phyloP scores from a whole-genome alignment of 257 asterid genomes.

The Lavandula angustifolia region DNA sequence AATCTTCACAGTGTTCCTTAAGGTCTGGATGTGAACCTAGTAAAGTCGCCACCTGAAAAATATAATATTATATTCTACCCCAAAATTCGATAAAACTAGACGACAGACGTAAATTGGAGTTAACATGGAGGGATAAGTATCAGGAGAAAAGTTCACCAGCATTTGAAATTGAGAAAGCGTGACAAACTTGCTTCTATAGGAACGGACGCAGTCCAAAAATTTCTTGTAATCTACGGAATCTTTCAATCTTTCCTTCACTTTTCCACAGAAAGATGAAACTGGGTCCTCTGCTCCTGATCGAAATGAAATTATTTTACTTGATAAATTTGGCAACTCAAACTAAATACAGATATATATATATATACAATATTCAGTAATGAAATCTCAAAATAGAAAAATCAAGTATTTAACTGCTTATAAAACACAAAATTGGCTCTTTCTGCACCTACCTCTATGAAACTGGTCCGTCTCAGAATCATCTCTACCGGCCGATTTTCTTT shows the following conservation, averaged over 20 bases:
- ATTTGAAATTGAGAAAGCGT: conserved; percentile 54
- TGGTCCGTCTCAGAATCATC: conserved; percentile 54
- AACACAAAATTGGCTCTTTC: background rate
- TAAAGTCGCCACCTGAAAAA: conserved; percentile 56
- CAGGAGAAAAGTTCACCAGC: conserved; percentile 48
- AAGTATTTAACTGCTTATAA: conserved; percentile 21
- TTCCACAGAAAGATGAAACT: conserved; percentile 55
- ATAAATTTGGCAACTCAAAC: conserved; percentile 12
- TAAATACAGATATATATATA: background rate
- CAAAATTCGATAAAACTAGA: conserved; percentile 23
- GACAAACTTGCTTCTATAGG: conserved; percentile 57
- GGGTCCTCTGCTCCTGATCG: conserved; percentile 62
- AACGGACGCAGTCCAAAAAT: conserved; percentile 59
- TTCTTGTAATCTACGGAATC: conserved; percentile 49
- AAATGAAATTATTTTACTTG: conserved; percentile 22
- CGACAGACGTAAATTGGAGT: conserved; percentile 17
- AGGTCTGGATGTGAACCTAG: conserved; percentile 64
- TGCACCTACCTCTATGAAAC: conserved; percentile 54
- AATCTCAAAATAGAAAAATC: conserved; percentile 16
- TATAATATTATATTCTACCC: conserved; percentile 23
- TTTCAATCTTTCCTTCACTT: conserved; percentile 61
- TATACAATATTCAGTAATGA: background rate
- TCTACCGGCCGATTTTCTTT: conserved; percentile 51
- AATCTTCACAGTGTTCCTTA: conserved; percentile 59
- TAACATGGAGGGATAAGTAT: conserved; percentile 12